A percentile compares a stretch with the other conserved stretches of the same genome.
phyloP scores from a whole-genome alignment of 169 alveolate species.

The Hepatocystis sp. region DNA sequence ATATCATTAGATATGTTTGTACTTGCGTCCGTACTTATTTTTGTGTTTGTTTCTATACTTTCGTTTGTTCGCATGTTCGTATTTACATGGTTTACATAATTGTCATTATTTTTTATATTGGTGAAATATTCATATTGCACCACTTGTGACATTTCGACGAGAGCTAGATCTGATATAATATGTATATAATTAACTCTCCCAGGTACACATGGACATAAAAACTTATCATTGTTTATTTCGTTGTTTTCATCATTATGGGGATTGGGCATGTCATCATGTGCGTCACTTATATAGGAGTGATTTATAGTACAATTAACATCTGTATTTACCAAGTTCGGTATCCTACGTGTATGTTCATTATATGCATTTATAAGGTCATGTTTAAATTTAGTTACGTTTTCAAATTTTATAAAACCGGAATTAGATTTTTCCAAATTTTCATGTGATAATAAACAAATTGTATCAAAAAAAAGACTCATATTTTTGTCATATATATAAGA shows the following conservation, averaged over 20 bases:
- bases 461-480: constrained; percentile 3
- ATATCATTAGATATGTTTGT: background rate
- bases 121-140: too few relatives aligned
- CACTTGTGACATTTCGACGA: too few relatives aligned
- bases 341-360: constrained; percentile 15
- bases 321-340: constrained; percentile 3
- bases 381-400: constrained; percentile 20
- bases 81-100: too few relatives aligned
- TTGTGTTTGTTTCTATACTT: background rate
- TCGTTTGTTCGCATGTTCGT: background rate
- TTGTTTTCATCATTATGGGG: constrained; percentile 6
- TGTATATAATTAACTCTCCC: constrained; percentile 83
- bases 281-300: too few relatives aligned
- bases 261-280: too few relatives aligned
- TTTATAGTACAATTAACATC: background rate
- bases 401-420: background rate
- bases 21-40: background rate
- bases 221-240: background rate
- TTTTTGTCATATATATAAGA: constrained; percentile 22
- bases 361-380: constrained; percentile 9
- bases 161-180: constrained; percentile 74
- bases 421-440: background rate
- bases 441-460: background rate
- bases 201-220: constrained; percentile 84
- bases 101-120: too few relatives aligned